phyloP scores from a whole-genome alignment of 495 filamentous ascomycete species.

The Tuber brumale region DNA sequence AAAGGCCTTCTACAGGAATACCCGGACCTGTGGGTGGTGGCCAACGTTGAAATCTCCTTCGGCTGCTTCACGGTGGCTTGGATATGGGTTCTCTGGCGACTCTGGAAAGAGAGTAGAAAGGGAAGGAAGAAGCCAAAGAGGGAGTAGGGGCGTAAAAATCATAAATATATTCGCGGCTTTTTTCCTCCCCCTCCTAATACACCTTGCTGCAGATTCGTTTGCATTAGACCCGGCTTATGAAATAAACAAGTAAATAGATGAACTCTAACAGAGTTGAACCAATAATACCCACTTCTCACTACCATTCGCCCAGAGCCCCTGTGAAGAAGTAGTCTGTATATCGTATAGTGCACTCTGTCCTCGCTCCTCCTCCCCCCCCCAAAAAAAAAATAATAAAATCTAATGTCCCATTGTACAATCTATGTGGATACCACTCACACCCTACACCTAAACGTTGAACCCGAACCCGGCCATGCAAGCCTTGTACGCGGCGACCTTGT shows the following conservation, averaged over 20 bases:
- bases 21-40: constrained; percentile 89
- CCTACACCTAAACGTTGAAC: constrained; percentile 54
- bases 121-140: constrained; percentile 33
- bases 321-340: background rate
- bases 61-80: constrained; percentile 81
- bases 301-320: background rate
- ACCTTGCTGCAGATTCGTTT: background rate
- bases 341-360: background rate
- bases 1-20: constrained; percentile 58
- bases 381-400: no score
- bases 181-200: background rate
- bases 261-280: background rate
- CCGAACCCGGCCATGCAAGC: constrained; percentile 90
- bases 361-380: background rate
- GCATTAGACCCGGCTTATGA: background rate
- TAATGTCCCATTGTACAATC: background rate
- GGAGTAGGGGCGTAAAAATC: constrained; percentile 12
- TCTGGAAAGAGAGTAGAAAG: constrained; percentile 55
- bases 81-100: constrained; percentile 73
- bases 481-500: constrained; percentile 76
- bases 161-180: background rate
- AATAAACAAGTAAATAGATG: background rate
- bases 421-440: background rate
- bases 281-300: background rate
- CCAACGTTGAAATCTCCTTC: constrained; percentile 78